These are phyloP conservation scores for Hordeum marinum DNA, from an alignment of 176 grass and related monocot species.

Conservation along the genomic window DNA sequence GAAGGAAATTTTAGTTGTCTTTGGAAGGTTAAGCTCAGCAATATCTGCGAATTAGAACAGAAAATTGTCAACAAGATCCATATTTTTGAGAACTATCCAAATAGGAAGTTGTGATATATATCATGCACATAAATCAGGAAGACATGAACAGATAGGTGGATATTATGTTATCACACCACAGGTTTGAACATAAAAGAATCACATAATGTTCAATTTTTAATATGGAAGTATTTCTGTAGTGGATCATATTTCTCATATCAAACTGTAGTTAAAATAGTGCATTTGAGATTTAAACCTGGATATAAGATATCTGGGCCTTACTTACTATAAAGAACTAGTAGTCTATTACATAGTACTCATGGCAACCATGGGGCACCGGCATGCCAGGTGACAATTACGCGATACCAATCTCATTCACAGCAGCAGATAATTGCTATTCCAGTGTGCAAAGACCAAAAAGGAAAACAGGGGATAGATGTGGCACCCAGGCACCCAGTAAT, in stretches of 20 bases:
- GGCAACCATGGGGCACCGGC: not conserved
- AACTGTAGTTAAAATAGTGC: not conserved
- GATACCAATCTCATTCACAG: not conserved
- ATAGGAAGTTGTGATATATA: not conserved
- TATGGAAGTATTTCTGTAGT: not conserved
- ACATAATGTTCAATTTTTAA: not conserved
- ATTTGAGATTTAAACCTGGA: not conserved
- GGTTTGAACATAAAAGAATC: not conserved
- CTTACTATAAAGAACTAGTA: not conserved
- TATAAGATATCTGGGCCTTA: not conserved
- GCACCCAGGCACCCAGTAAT: not conserved
- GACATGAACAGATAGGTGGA: not conserved
- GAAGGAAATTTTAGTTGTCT: conserved; percentile 57
- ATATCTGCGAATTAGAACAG: conserved; percentile 44
- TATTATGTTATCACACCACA: not conserved
- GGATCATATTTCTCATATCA: not conserved
- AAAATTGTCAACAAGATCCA: not conserved
- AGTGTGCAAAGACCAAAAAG: not conserved
- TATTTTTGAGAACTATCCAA: too few relatives aligned
- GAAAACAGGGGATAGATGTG: not conserved
- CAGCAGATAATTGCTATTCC: not conserved
- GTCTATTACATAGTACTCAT: too few relatives aligned
- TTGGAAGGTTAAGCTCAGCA: conserved; percentile 63
- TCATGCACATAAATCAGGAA: not conserved
- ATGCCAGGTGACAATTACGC: not conserved